Base-by-base conservation (phyloP, 2,329 filamentous ascomycete genomes). In the Colletotrichum tamarilloi region DNA sequence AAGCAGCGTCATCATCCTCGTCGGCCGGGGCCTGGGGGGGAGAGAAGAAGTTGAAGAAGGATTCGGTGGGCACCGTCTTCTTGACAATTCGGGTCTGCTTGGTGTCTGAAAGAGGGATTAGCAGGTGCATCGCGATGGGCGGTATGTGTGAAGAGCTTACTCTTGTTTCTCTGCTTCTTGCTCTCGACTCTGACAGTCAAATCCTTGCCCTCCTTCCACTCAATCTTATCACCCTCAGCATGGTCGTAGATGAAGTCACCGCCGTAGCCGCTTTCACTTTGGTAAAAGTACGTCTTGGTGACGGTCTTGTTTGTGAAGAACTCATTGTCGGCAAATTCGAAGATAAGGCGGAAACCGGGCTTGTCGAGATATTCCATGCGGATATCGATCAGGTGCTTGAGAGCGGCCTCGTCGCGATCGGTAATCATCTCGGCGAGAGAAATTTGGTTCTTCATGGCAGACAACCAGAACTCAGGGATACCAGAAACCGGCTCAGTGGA, bases 151-250 rank as follows among this genome's bases (percentile, higher is more conserved):
- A 9, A 49, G 35, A 16, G 73, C 88, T 87, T 89, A 99, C 97
- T 98, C 92, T 98, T 99, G 88, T 99, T 99, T 76, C 97, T 92
- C 88, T 99, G 97, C 90, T 99, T 99, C 92, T 99, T 99, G 89
- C 95, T 97, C 89, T 99, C 97, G 74, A 98, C 88, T 77, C 94
- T 93, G 77, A 98, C 94, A 58, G 97, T 99, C 78, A 99, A 88
- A 81, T 99, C 97, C 85, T 97, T 95, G 80, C 93, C 93, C 11
- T 92, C 87, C 87, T 97, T 97, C 97, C 97, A 99, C 79, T 98
- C 93, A 80, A 99, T 97, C 89, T 97, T 97, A 83, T 98, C 94
- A 76, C 97, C 97, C 84, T 99, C 96, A 71, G 97, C 97, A 82
- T 99, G 97, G 83, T 99, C 97, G 83, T 99, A 99, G 85, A 99